phyloP scores from a whole-genome alignment of 1,284 basidiomycete species.

The Coniferiporia sulphurascens region DNA sequence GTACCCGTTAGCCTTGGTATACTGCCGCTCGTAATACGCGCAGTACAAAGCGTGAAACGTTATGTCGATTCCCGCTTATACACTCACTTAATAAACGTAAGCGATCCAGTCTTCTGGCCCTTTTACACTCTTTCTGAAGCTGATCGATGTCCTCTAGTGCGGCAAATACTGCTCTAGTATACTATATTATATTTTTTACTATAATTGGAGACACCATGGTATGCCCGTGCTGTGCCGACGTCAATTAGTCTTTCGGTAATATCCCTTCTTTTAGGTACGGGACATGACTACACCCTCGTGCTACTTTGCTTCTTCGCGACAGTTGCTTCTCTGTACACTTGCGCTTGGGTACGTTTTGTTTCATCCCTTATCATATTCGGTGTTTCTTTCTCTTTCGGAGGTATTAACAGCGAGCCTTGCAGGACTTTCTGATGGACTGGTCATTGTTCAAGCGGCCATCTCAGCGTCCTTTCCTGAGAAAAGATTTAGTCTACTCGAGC shows the following conservation, averaged over 20 bases:
- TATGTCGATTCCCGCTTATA: constrained; percentile 70
- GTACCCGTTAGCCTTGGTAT: constrained; percentile 49
- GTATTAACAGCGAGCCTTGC: constrained; percentile 7
- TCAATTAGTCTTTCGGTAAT: background rate
- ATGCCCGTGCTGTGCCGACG: constrained; percentile 19
- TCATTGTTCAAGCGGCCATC: constrained; percentile 62
- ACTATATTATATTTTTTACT: constrained; percentile 60
- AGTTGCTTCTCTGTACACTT: constrained; percentile 67
- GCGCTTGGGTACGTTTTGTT: constrained; percentile 58
- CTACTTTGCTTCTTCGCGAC: constrained; percentile 62
- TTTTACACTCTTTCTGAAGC: background rate
- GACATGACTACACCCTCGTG: constrained; percentile 47
- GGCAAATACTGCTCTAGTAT: constrained; percentile 77
- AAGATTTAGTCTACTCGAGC: constrained; percentile 68
- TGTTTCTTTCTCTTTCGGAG: background rate
- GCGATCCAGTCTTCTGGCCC: background rate
- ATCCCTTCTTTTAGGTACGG: constrained; percentile 28
- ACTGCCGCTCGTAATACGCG: constrained; percentile 67
- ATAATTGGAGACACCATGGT: constrained; percentile 70
- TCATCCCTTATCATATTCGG: background rate
- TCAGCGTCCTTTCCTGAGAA: constrained; percentile 62
- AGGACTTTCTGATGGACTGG: constrained; percentile 85
- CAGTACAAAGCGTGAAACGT: constrained; percentile 85
- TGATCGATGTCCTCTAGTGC: constrained; percentile 39
- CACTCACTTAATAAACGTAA: constrained; percentile 84